Evolutionary conservation across 164 flowering plant species (phyloP), one percentile per base, ranked within the genome.

Genomic region (Brasenia schreberi): DNA sequence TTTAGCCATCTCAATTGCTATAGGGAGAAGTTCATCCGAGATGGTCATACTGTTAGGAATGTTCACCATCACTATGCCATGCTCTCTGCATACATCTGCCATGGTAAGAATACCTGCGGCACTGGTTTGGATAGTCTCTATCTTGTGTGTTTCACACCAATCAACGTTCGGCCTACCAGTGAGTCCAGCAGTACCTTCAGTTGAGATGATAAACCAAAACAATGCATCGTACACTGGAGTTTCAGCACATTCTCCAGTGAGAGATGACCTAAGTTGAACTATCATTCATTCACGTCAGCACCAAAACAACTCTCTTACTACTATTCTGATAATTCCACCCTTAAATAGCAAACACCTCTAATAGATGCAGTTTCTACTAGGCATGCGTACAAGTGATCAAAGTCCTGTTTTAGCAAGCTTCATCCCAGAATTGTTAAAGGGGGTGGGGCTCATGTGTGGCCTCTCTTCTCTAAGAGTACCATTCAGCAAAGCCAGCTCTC

Each of bases 321-420:
- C 5, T 42, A 65, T 27, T 61, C 39, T 27, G 68, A 65, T 60
- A 49, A 44, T 12, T n/a, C 6, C 18, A 60, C 27, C 18, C 42
- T 68, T 63, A 4, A 18, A 9, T 6, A 14, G 42, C 42, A 49
- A 45, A 61, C 65, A 39, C 68, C 9, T 10, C 59, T 43, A 23
- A 66, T 23, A 43, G 5, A 16, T 39, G 19, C 49, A 11, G 43
- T 64, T 63, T 18, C 6, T 59, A 64, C 45, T 12, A 9, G 43
- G 61, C 56, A 66, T 56, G 59, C 39, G 18, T 73, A 59, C 19
- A 66, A 61, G 17, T 61, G 19, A 64, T 79, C 77, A 92, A 66
- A 82, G 86, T 77, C 87, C 80, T 7, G 97, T 92, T 78, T 92
- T 92, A 65, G 98, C 96, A 74, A 97, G 84, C 76, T 92, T 95